Base-by-base conservation (phyloP, 805 yeast species). In the Wickerhamiella australiensis region DNA sequence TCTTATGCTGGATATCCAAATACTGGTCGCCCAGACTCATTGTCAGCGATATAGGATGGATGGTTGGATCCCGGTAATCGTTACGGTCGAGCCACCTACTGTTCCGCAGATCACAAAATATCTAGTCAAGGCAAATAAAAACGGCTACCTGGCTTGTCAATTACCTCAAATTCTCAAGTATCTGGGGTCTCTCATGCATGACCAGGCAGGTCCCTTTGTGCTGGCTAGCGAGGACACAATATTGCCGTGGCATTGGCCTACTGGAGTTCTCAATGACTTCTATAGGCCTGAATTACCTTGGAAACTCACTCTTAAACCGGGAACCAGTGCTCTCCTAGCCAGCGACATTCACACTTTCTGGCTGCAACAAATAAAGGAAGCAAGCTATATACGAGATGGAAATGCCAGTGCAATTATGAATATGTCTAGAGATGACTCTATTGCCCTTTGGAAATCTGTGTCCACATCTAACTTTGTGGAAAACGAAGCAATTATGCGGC, bases 361-460 rank as follows among this genome's bases (percentile, higher is more conserved):
- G 80, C 67, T 79, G 53, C 87, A 90, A 60, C 86, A 79, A 52
- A 66, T 86, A 61, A 90, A 92, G 59, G 96, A 90, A 59, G 75
- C 86, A 3, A 78, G 86, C 58, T 85, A 73, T 58, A 76, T 86
- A 0, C 62, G 83, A 33, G 78, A 80, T 55, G 95, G 95, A 0
- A 74, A 77, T n/a, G 73, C 95, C 5, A 85, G 82, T 53, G 73
- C 78, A 1, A 76, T 90, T n/a, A 82, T 90, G 94, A 71, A 72
- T 22, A 66, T 90, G 49, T 76, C 92, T 5, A 79, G 77, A 53
- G 70, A 69, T 0, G 80, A 81, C 47, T 74, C 90, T 0, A 64
- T 68, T 21, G 59, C 60, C 1, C 67, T 86, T 44, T 83, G 88
- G 83, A 56, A 67, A 1, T 45, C 59, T 12, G 38, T 47, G 1